phyloP scores from a whole-genome alignment of 768 basidiomycete genomes.

The Psilocybe cubensis region DNA sequence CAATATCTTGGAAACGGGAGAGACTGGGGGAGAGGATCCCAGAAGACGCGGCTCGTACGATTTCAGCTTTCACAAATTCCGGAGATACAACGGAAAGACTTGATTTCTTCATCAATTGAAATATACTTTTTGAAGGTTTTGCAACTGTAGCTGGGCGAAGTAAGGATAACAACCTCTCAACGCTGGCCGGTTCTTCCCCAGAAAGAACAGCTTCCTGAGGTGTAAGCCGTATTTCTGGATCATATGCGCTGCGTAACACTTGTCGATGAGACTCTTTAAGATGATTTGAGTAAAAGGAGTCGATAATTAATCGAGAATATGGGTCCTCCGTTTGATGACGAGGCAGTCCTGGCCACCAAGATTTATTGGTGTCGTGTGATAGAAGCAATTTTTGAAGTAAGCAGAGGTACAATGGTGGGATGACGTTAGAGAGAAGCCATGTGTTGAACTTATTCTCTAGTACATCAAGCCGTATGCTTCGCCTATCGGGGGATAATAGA shows the following conservation, averaged over 20 bases:
- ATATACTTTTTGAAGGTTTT: conserved; percentile 21
- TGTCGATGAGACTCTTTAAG: conserved; percentile 24
- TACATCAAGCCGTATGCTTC: conserved; percentile 45
- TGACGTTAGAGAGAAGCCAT: conserved; percentile 40
- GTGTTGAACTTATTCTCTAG: conserved; percentile 42
- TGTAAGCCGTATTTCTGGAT: conserved; percentile 11
- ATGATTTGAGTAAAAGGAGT: conserved; percentile 33
- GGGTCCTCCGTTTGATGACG: conserved; percentile 16
- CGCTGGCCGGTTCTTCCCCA: conserved; percentile 20
- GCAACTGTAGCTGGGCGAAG: conserved; percentile 25
- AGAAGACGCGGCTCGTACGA: conserved; percentile 14
- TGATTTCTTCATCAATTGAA: conserved; percentile 16
- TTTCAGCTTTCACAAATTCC: conserved; percentile 27
- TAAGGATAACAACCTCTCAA: conserved; percentile 24
- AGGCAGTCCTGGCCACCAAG: conserved; percentile 40
- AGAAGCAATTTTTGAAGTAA: conserved; percentile 37
- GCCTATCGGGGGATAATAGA: conserved; percentile 47
- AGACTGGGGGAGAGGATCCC: conserved; percentile 14
- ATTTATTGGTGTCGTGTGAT: conserved; percentile 18
- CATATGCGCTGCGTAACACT: conserved; percentile 30
- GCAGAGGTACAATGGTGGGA: conserved; percentile 42
- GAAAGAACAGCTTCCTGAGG: conserved; percentile 27
- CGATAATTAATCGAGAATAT: conserved; percentile 19
- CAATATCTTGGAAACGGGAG: conserved; percentile 20
- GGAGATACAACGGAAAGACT: conserved; percentile 28